A percentile compares a stretch with the other conserved stretches of the same genome.
Evolutionary conservation across 768 basidiomycete genomes (phyloP).

Genomic region (Krasilnikovozyma curviuscula): DNA sequence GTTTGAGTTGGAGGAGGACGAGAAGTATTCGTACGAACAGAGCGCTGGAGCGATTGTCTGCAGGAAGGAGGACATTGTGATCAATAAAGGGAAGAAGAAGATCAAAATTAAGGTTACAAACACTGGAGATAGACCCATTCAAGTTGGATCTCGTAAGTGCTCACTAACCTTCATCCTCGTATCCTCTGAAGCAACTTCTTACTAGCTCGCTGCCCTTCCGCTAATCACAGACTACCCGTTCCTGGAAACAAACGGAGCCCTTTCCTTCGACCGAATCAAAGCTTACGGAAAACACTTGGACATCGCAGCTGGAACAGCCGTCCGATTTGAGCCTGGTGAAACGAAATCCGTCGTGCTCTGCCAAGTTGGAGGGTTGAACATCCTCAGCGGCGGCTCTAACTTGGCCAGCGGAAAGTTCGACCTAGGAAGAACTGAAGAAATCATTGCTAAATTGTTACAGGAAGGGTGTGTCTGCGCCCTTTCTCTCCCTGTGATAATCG

Average conservation of each 20-base stretch:
- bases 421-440: conserved; percentile 5
- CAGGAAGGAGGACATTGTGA: conserved; percentile 38
- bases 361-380: conserved; percentile 48
- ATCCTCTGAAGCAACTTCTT: not conserved
- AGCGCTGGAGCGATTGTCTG: conserved; percentile 9
- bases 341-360: conserved; percentile 64
- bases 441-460: conserved; percentile 1
- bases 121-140: conserved; percentile 79
- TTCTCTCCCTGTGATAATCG: no score
- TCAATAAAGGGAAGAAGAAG: conserved; percentile 56
- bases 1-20: conserved; percentile 37
- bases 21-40: conserved; percentile 25
- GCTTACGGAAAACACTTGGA: conserved; percentile 59
- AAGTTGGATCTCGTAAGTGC: conserved; percentile 32
- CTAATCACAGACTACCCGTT: conserved; percentile 57
- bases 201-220: not conserved
- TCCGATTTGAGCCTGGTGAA: conserved; percentile 90
- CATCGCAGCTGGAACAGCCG: conserved; percentile 83
- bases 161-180: not conserved
- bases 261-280: conserved; percentile 61
- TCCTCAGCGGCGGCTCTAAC: conserved; percentile 49
- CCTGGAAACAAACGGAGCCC: conserved; percentile 61
- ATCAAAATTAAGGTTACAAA: conserved; percentile 63
- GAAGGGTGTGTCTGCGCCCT: no score
- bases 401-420: conserved; percentile 1